phyloP scores from a whole-genome alignment of 2,329 filamentous ascomycete genomes.

The Aspergillus hortae region DNA sequence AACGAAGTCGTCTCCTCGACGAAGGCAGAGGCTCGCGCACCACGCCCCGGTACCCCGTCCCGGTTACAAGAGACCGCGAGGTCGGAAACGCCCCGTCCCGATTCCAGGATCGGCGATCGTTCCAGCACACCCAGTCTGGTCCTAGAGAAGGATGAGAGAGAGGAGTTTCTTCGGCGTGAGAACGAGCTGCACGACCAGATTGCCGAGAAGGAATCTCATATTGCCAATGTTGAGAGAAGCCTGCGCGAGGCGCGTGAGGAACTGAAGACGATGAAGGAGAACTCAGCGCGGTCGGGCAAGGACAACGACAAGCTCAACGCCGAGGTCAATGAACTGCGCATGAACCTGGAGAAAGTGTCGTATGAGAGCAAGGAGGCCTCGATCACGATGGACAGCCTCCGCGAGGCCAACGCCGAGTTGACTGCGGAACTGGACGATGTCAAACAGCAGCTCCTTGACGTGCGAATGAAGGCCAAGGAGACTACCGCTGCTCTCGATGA shows the following conservation, averaged over 20 bases:
- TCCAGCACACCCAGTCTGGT: constrained; percentile 82
- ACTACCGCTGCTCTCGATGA: constrained; percentile 85
- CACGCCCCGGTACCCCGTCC: constrained; percentile 41
- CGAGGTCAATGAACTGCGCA: constrained; percentile 88
- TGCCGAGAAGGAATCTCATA: constrained; percentile 82
- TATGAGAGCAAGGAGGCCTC: constrained; percentile 96
- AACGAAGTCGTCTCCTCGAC: constrained; percentile 50
- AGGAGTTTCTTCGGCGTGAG: constrained; percentile 90
- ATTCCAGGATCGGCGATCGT: constrained; percentile 70
- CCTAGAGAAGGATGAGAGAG: constrained; percentile 92
- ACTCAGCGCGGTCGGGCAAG: constrained; percentile 75
- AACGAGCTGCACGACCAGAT: constrained; percentile 97
- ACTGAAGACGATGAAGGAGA: constrained; percentile 77
- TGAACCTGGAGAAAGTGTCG: constrained; percentile 91
- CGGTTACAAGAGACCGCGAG: constrained; percentile 45
- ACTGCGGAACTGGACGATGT: constrained; percentile 89
- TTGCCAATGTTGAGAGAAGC: constrained; percentile 73
- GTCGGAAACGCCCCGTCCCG: constrained; percentile 60
- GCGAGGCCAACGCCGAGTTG: constrained; percentile 91
- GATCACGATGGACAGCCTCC: constrained; percentile 96
- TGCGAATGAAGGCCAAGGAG: constrained; percentile 95
- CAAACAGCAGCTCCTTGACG: constrained; percentile 92
- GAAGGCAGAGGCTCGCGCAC: constrained; percentile 47
- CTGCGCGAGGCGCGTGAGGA: constrained; percentile 84
- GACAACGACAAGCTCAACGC: constrained; percentile 83